Percentiles rank a stretch among this genome's conserved stretches.
Evolutionary conservation across 1,284 basidiomycete genomes (phyloP).

Genomic region (Earliella scabrosa): DNA sequence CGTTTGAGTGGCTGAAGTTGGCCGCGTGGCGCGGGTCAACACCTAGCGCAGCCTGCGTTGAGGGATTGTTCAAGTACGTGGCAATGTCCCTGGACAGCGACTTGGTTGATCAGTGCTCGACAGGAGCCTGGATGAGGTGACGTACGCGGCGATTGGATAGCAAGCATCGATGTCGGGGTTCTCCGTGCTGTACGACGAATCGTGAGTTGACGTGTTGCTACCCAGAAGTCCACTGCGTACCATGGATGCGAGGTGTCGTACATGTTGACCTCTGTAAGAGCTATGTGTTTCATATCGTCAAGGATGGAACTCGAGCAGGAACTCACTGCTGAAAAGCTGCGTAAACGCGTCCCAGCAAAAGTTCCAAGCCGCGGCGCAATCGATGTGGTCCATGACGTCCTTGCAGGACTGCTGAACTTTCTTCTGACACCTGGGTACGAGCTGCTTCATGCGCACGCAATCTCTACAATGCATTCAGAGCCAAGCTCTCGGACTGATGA

Average conservation of each 20-base stretch:
- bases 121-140: constrained; percentile 33
- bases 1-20: constrained; percentile 54
- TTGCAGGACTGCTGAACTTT: constrained; percentile 34
- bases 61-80: constrained; percentile 58
- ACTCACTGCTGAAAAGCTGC: constrained; percentile 14
- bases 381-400: constrained; percentile 40
- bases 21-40: constrained; percentile 49
- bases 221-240: background rate
- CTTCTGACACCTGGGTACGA: constrained; percentile 43
- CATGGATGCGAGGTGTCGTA: constrained; percentile 17
- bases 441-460: constrained; percentile 39
- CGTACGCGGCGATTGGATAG: background rate
- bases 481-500: background rate
- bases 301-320: background rate
- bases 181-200: background rate
- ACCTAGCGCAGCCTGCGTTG: constrained; percentile 59
- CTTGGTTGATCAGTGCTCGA: too few relatives aligned
- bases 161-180: background rate
- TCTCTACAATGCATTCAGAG: constrained; percentile 24
- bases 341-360: constrained; percentile 41
- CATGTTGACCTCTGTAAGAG: constrained; percentile 1
- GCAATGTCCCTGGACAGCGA: constrained; percentile 43
- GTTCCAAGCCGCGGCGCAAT: constrained; percentile 41
- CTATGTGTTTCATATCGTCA: background rate
- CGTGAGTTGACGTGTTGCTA: background rate